Conservation (phyloP, 1,284 basidiomycete genomes). For the Cryptococcus neoformans region DNA sequence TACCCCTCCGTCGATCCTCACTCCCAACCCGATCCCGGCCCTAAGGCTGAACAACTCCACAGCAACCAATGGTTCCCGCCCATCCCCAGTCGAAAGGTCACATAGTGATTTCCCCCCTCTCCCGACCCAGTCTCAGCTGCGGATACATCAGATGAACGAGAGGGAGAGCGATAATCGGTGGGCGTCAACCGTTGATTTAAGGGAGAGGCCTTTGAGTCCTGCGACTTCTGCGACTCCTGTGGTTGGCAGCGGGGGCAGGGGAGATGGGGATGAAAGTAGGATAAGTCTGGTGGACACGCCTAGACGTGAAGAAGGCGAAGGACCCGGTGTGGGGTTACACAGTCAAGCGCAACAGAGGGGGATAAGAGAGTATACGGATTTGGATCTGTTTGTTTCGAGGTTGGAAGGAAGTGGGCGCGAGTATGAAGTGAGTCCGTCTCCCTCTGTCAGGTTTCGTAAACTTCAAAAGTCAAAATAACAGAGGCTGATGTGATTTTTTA, state of each 20-base stretch:
- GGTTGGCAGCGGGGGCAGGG: constrained; percentile 1
- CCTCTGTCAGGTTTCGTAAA: background rate
- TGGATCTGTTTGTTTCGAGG: constrained; percentile 60
- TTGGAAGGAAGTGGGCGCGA: constrained; percentile 55
- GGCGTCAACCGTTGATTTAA: constrained; percentile 9
- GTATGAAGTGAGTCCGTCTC: constrained; percentile 57
- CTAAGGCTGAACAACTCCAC: too few relatives aligned
- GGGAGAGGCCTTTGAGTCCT: background rate
- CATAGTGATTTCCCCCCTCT: too few relatives aligned
- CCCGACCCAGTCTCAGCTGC: too few relatives aligned
- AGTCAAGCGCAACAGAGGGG: constrained; percentile 1
- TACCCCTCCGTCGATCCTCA: too few relatives aligned
- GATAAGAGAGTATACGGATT: constrained; percentile 56
- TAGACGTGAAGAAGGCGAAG: background rate
- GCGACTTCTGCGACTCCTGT: background rate
- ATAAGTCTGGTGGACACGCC: background rate
- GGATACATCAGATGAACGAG: background rate
- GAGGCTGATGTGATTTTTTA: background rate
- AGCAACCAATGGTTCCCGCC: too few relatives aligned
- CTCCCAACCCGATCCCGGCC: too few relatives aligned
- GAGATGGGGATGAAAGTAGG: background rate
- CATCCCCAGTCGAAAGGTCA: too few relatives aligned
- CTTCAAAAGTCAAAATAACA: too few relatives aligned
- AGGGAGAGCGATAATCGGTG: background rate
- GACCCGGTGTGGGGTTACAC: background rate